Evolutionary conservation across 2,329 filamentous ascomycete genomes (phyloP).

Genomic region (Diaporthe ilicicola): DNA sequence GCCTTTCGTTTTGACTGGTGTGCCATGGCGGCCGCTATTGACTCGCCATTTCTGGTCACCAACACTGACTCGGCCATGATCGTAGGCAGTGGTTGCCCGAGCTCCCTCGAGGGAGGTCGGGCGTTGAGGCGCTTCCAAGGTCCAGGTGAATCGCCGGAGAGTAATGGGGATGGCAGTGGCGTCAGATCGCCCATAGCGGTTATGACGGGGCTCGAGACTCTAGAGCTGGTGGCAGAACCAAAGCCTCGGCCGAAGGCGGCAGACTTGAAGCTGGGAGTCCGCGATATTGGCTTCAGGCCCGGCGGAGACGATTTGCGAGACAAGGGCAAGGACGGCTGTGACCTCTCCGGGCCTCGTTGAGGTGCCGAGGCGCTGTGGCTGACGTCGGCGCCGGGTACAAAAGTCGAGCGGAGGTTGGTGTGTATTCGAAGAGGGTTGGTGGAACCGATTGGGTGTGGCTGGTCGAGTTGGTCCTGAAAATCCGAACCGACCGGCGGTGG

Average conservation of each 20-base stretch:
- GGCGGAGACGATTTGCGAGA: constrained; percentile 53
- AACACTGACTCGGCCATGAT: constrained; percentile 55
- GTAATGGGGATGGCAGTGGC: constrained; percentile 78
- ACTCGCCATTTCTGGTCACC: constrained; percentile 61
- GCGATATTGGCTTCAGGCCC: constrained; percentile 60
- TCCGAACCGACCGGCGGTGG: constrained; percentile 31
- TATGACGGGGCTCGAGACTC: constrained; percentile 77
- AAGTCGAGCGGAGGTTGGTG: constrained; percentile 35
- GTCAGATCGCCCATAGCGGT: constrained; percentile 81
- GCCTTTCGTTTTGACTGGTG: constrained; percentile 65
- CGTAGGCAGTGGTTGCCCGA: constrained; percentile 43
- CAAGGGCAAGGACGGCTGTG: constrained; percentile 41
- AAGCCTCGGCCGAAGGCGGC: constrained; percentile 57
- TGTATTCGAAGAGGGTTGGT: constrained; percentile 33
- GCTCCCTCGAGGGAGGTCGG: constrained; percentile 58
- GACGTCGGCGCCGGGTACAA: constrained; percentile 34
- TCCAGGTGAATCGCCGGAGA: constrained; percentile 70
- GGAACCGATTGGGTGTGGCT: constrained; percentile 26
- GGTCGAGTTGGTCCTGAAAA: constrained; percentile 30
- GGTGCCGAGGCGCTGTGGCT: constrained; percentile 30
- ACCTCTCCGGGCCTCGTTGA: constrained; percentile 30
- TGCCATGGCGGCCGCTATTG: constrained; percentile 58
- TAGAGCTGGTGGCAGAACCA: constrained; percentile 69
- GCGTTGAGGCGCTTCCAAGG: constrained; percentile 68
- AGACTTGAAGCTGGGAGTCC: constrained; percentile 69